phyloP scores from a whole-genome alignment of 2,329 filamentous ascomycete genomes.

The Tolypocladium amazonense region DNA sequence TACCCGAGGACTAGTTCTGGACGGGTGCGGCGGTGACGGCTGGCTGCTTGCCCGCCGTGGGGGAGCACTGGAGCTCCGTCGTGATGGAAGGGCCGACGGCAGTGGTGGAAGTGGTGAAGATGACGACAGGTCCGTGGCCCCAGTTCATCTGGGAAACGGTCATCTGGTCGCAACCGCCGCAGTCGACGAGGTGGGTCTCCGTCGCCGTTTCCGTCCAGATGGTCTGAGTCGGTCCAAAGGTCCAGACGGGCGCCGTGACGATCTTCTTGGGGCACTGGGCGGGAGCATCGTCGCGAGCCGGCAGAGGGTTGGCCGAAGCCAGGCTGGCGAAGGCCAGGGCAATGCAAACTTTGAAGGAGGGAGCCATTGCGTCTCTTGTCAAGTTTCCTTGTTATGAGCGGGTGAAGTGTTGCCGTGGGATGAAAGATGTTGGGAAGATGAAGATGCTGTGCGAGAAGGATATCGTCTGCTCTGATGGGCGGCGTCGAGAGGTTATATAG shows the following conservation, averaged over 20 bases:
- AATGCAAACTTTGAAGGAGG: neutral
- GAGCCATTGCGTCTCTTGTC: neutral
- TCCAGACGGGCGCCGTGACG: constrained; percentile 3
- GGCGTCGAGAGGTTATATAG: neutral
- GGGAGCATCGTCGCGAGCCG: neutral
- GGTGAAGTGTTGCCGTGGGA: neutral
- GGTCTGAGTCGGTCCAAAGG: constrained; percentile 11
- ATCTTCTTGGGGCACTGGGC: constrained; percentile 6
- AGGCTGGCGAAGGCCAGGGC: constrained; percentile 1
- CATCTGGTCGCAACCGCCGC: constrained; percentile 12
- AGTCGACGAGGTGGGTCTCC: constrained; percentile 10
- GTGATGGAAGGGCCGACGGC: constrained; percentile 4
- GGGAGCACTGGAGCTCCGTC: constrained; percentile 6
- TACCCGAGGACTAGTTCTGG: neutral
- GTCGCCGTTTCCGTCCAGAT: constrained; percentile 16
- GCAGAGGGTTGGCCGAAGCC: constrained; percentile 2
- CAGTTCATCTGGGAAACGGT: neutral
- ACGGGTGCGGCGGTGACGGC: neutral
- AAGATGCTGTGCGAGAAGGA: neutral
- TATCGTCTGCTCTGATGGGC: neutral
- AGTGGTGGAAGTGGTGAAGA: constrained; percentile 12
- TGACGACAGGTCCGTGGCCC: constrained; percentile 10
- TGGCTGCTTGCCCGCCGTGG: neutral
- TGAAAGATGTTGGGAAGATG: neutral
- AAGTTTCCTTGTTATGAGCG: neutral